Base-by-base conservation (phyloP, 2,329 filamentous ascomycete species). In the Penicillium freii region DNA sequence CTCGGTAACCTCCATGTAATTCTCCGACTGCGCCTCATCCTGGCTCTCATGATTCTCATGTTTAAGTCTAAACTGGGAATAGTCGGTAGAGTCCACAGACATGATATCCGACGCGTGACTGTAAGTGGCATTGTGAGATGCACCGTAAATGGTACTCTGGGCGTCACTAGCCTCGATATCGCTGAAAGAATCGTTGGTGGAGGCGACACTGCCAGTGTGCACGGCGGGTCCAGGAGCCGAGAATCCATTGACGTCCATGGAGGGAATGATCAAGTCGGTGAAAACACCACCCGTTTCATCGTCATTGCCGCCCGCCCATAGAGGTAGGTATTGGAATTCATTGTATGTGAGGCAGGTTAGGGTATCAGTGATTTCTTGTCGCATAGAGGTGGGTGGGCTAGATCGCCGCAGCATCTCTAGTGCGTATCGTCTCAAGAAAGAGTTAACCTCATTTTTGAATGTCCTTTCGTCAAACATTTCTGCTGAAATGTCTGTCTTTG, bases 271-370 rank as follows among this genome's bases (percentile, higher is more conserved):
- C 7, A 69, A 66, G 44, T 76, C 74, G 0, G 69, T 71, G 61
- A 78, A 84, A 2, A 82, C 79, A 15, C 76, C 80, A 2, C 81
- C 81, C 0, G 74, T 77, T 0, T 74, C 81, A 54, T 84, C 81
- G 48, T 83, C 78, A 31, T 78, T 71, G 1, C 81, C 87, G 4
- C 82, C 86, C 0, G 85, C 86, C 85, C 85, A 89, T 4, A 88
- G 74, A 0, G 87, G 86, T 3, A 89, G 76, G 61, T 81, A 89
- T 56, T 82, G 82, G 62, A 83, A 80, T 71, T 90, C 87, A 2
- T 82, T 74, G 4, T 83, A 78, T 0, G 74, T 72, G 1, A 89
- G 76, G 5, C 77, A 79, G 0, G 86, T 76, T 0, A 87, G 69
- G 2, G 70, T 77, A 48, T 78, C 73, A 11, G 74, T 74, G 0